Base-by-base conservation (phyloP, 2,329 filamentous ascomycete genomes). In the Lecanicillium sp. region DNA sequence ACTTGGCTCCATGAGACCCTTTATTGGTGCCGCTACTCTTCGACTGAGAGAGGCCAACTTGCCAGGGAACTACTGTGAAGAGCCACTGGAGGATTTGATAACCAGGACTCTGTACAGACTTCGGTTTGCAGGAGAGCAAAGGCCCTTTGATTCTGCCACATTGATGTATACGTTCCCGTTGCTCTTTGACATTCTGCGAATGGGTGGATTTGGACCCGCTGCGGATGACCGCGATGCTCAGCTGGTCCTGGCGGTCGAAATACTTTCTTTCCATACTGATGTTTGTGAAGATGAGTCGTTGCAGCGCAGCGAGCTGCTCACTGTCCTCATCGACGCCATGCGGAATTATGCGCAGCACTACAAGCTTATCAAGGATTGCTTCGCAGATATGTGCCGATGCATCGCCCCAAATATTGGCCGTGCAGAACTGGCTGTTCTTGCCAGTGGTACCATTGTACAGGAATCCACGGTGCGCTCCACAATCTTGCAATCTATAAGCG, bases 261-360 rank as follows among this genome's bases (percentile, higher is more conserved):
- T 96, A 47, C 62, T 98, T 9, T 79, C 87, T 2, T 94, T 90
- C 62, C 92, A 98, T 57, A 89, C 89, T 1, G 79, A 83, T 52
- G 75, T 81, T 19, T 94, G 82, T 56, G 72, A 77, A 20, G 84
- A 95, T 50, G 69, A 76, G 37, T 75, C 80, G 22, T 73, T 96
- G 18, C 88, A 90, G 20, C 80, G 92, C 8, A 72, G 76, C 37
- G 77, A 88, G 42, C 70, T 95, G 28, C 61, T 97, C 4, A 68
- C 75, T 3, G 71, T 75, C 4, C 68, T 98, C 28, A 81, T 95
- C 41, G 70, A 69, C 32, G 83, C 88, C 2, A 94, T 98, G 85
- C 86, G 94, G 56, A 75, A 66, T 44, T 95, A 94, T 58, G 83
- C 80, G 32, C 88, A 94, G 54, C 92, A 98, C 61, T 96, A 96